Percentiles rank a stretch among this genome's conserved stretches.
Conservation (phyloP, 768 basidiomycete species). For the Polyporus arcularius region DNA sequence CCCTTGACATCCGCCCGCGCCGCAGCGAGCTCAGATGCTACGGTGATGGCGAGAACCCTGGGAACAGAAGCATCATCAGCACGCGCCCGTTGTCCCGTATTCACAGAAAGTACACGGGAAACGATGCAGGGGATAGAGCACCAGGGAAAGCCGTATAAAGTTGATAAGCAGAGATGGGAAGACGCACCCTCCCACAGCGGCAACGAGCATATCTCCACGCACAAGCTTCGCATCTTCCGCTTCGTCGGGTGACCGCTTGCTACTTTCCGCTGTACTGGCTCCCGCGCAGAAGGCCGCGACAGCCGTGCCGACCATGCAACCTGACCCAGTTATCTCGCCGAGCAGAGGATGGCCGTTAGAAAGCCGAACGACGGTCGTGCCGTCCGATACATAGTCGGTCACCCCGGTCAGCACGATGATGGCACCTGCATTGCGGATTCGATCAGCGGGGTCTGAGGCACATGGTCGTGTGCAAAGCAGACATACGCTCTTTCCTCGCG, state of each 20-base stretch:
- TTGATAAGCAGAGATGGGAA: background rate
- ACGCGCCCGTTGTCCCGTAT: background rate
- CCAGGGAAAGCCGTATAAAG: background rate
- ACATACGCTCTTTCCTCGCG: constrained; percentile 74
- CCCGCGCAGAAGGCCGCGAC: constrained; percentile 83
- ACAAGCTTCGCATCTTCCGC: constrained; percentile 49
- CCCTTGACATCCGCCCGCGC: constrained; percentile 53
- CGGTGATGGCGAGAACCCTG: constrained; percentile 56
- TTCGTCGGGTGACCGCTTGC: constrained; percentile 20
- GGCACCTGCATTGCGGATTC: constrained; percentile 51
- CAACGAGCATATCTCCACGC: constrained; percentile 77
- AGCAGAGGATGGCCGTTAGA: constrained; percentile 76
- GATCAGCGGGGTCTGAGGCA: background rate
- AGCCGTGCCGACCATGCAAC: constrained; percentile 79
- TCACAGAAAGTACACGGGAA: background rate
- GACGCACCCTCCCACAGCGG: constrained; percentile 74
- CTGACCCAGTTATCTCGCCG: constrained; percentile 85
- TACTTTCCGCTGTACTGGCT: constrained; percentile 45
- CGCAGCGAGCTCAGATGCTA: constrained; percentile 64
- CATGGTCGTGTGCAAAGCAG: background rate
- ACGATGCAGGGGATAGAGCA: background rate
- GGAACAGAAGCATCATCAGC: background rate
- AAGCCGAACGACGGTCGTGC: constrained; percentile 62
- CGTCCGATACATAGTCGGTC: constrained; percentile 85
- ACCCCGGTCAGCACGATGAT: constrained; percentile 81